A percentile compares a stretch with the other conserved stretches of the same genome.
Evolutionary conservation across 2,329 filamentous ascomycete species (phyloP).

Genomic region (Beauveria brongniartii): DNA sequence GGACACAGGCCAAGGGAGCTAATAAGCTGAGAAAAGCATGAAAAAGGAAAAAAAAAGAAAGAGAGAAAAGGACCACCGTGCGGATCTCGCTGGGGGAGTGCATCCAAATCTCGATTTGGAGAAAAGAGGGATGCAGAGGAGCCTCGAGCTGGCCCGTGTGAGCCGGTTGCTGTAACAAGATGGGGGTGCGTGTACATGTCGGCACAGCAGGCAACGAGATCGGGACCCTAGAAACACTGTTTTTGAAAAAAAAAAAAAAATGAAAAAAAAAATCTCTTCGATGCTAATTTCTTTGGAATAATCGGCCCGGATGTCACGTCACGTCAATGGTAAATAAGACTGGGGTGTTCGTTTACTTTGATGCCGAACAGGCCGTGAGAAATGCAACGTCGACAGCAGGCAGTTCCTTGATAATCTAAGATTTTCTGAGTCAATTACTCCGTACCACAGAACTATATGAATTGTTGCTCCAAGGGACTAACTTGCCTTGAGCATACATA

Average conservation of each 20-base stretch:
- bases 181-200: neutral
- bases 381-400: conserved; percentile 1
- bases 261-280: neutral
- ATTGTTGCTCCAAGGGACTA: too few species aligned
- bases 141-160: too few species aligned
- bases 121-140: neutral
- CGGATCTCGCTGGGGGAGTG: neutral
- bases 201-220: neutral
- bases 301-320: neutral
- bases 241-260: neutral
- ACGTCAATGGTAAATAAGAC: neutral
- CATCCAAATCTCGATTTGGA: neutral
- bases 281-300: neutral
- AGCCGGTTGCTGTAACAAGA: too few species aligned
- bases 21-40: neutral
- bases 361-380: neutral
- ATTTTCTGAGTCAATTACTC: too few species aligned
- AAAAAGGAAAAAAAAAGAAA: neutral
- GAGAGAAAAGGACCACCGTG: neutral
- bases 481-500: too few species aligned
- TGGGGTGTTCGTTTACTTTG: neutral
- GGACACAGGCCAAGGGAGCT: neutral
- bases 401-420: too few species aligned
- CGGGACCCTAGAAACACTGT: neutral
- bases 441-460: too few species aligned